Base-by-base conservation (phyloP, 1,139 yeast genomes). In the Maudiozyma humilis region DNA sequence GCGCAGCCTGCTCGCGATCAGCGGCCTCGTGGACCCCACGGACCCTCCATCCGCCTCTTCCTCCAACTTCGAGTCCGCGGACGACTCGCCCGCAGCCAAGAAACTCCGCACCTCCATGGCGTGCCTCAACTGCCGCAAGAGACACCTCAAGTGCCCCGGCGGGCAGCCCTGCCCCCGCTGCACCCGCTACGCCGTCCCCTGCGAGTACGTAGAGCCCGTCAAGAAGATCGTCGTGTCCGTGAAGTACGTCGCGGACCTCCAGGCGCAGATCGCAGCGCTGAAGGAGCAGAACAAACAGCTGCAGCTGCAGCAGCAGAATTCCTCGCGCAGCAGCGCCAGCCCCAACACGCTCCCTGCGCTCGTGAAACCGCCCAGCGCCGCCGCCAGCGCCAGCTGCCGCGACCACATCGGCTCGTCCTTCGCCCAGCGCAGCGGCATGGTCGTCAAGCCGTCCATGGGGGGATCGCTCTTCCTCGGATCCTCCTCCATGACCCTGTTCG, bases 141-240 rank as follows among this genome's bases (percentile, higher is more conserved):
- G 91, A 45, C 94, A 85, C 61, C 79, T 82, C 33, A 75, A 84
- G 51, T 85, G 95, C 57, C 88, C 88, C 10, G 93, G 93, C 1
- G 91, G 87, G 1, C 75, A 79, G 31, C 87, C 89, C 0, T 85
- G 95, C 60, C 65, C 69, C 44, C 79, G 80, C 55, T 85, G 95
- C 59, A 66, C 64, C 16, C 62, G 72, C 41, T 77, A 84, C 15
- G 73, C 71, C 44, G 68, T 79, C 2, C 70, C 71, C 30, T 85
- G 95, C 66, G 88, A 82, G 55, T 85, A 84, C 53, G 73, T 78
- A 18, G 91, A 82, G 57, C 87, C 84, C 2, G 88, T 82, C 45
- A 81, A 78, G 66, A 83, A 84, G 59, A 73, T 85, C 16, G 87
- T 83, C 27, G 85, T 84, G 0, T 80, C 91, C 1, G 73, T 83